phyloP scores from a whole-genome alignment of 2,329 filamentous ascomycete genomes.

The Neurospora sp. region DNA sequence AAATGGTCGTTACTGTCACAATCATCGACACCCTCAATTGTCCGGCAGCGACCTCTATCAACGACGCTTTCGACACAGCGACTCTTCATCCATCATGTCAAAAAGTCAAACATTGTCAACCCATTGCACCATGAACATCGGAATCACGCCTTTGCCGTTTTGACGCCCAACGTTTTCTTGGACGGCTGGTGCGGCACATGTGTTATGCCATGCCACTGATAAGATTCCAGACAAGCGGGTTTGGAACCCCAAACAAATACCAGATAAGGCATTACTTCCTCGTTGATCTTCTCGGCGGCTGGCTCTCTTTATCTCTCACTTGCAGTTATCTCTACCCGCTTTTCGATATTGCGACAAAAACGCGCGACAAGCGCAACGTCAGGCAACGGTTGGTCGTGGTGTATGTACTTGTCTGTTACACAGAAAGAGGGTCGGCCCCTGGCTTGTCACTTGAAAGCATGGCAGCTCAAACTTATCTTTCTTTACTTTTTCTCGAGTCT shows the following conservation, averaged over 20 bases:
- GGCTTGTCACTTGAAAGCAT: not conserved
- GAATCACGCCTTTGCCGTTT: not conserved
- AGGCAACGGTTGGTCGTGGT: not conserved
- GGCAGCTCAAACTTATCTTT: not conserved
- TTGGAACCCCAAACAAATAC: not conserved
- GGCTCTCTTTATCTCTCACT: not conserved
- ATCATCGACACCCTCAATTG: not conserved
- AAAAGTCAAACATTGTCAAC: not conserved
- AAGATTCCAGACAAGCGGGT: not conserved
- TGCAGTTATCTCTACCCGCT: not conserved
- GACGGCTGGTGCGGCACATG: not conserved
- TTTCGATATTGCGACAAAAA: not conserved
- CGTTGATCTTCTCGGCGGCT: not conserved
- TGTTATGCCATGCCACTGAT: not conserved
- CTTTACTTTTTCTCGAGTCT: not conserved
- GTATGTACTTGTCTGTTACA: not conserved
- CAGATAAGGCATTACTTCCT: not conserved
- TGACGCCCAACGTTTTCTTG: not conserved
- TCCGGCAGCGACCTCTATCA: not conserved
- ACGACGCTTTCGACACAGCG: not conserved
- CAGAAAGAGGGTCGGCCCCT: not conserved
- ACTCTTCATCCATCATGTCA: not conserved
- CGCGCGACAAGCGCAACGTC: not conserved
- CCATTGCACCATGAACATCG: not conserved
- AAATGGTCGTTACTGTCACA: not conserved